A percentile compares a stretch with the other conserved stretches of the same genome.
Evolutionary conservation across 2,329 filamentous ascomycete genomes (phyloP).

Genomic region (Dryadomyces sulphureus): DNA sequence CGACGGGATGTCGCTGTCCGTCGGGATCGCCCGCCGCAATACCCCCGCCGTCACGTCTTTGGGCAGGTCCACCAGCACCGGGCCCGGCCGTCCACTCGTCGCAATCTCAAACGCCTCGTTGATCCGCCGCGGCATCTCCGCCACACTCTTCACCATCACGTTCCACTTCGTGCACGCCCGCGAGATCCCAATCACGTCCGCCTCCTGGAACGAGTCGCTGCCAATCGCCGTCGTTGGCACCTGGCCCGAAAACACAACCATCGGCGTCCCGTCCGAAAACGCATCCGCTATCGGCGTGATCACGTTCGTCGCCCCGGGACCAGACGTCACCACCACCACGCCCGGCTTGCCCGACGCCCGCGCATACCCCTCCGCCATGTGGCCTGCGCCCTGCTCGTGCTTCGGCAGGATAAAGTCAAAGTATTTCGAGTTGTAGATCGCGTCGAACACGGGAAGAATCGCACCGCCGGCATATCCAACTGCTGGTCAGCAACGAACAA

Average conservation of each 20-base stretch:
- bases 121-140: slow-evolving; percentile 82
- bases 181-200: slow-evolving; percentile 86
- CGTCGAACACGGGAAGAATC: slow-evolving; percentile 95
- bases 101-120: slow-evolving; percentile 98
- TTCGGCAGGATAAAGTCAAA: slow-evolving; percentile 91
- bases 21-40: slow-evolving; percentile 71
- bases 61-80: slow-evolving; percentile 87
- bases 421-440: slow-evolving; percentile 94
- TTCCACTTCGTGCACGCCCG: slow-evolving; percentile 98
- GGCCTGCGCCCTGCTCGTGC: slow-evolving; percentile 94
- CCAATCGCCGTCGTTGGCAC: slow-evolving; percentile 82
- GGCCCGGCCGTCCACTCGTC: slow-evolving; percentile 82
- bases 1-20: slow-evolving; percentile 54
- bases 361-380: slow-evolving; percentile 97
- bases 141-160: slow-evolving; percentile 92
- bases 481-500: slow-evolving; percentile 17
- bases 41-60: slow-evolving; percentile 90
- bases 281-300: slow-evolving; percentile 95
- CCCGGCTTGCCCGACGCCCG: slow-evolving; percentile 86
- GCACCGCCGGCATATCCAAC: slow-evolving; percentile 88
- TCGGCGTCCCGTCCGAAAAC: slow-evolving; percentile 83
- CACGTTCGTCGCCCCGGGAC: slow-evolving; percentile 91
- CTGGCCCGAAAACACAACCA: slow-evolving; percentile 94
- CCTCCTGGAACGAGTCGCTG: slow-evolving; percentile 93
- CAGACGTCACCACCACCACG: slow-evolving; percentile 92